phyloP scores from a whole-genome alignment of 2,329 filamentous ascomycete species.

The Orbilia quercus region DNA sequence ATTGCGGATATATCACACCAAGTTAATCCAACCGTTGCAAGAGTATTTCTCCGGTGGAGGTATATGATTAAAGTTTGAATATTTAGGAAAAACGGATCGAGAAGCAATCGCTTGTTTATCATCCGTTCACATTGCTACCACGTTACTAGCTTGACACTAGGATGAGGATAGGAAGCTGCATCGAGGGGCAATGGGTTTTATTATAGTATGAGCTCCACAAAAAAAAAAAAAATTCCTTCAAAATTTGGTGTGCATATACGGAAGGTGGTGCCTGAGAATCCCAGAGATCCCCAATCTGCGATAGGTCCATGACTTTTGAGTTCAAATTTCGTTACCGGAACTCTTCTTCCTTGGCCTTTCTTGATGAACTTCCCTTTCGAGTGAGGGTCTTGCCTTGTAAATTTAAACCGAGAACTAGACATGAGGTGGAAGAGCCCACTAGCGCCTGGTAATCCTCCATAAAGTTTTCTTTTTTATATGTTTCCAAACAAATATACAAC shows the following conservation, averaged over 20 bases:
- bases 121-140: neutral
- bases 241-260: neutral
- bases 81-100: neutral
- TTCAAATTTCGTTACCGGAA: conserved; percentile 40
- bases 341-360: conserved; percentile 11
- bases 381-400: neutral
- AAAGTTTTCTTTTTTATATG: too few relatives aligned
- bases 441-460: too few relatives aligned
- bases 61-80: neutral
- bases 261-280: neutral
- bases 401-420: neutral
- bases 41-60: neutral
- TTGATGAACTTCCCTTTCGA: neutral
- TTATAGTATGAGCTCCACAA: too few relatives aligned
- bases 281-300: conserved; percentile 1
- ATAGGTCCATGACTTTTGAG: neutral
- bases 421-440: neutral
- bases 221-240: neutral
- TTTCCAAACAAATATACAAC: too few relatives aligned
- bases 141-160: neutral
- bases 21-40: conserved; percentile 7
- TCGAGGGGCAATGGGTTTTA: neutral
- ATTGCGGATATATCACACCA: conserved; percentile 7
- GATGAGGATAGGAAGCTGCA: neutral
- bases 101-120: too few relatives aligned